Conservation (phyloP, 495 filamentous ascomycete genomes). For the Neurospora sp. region DNA sequence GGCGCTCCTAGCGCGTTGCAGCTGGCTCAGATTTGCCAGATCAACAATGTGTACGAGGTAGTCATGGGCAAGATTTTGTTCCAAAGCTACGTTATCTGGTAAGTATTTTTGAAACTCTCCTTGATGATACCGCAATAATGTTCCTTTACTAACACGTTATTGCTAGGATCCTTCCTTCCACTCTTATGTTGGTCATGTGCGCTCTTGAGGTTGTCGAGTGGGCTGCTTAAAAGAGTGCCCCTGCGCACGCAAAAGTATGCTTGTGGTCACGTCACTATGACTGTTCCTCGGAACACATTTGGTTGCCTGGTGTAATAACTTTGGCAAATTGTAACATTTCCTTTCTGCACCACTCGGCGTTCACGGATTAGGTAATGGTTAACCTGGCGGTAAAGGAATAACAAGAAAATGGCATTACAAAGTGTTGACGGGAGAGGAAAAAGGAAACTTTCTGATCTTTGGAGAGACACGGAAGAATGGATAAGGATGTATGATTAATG, state of each 20-base stretch:
- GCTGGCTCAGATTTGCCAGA: constrained; percentile 95
- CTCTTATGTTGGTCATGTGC: constrained; percentile 78
- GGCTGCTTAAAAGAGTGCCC: constrained; percentile 35
- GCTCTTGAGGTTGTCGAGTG: constrained; percentile 91
- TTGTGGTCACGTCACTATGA: neutral
- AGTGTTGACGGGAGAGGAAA: neutral
- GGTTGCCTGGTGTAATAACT: neutral
- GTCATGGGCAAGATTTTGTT: constrained; percentile 90
- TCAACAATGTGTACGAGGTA: constrained; percentile 89
- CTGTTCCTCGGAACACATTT: neutral
- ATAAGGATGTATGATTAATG: neutral
- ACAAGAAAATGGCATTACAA: neutral
- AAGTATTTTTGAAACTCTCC: constrained; percentile 22
- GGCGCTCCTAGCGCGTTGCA: constrained; percentile 92
- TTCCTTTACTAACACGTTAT: constrained; percentile 17
- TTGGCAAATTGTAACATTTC: neutral
- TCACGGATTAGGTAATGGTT: neutral
- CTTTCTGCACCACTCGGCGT: neutral
- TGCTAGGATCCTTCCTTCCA: constrained; percentile 82
- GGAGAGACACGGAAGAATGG: neutral
- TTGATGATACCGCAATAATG: neutral
- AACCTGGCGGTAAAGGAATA: neutral
- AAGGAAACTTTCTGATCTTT: too few relatives aligned
- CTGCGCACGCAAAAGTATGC: neutral
- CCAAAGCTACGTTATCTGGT: constrained; percentile 97